Base-by-base conservation (phyloP, 2,329 filamentous ascomycete species). In the Aspergillus caelatus region DNA sequence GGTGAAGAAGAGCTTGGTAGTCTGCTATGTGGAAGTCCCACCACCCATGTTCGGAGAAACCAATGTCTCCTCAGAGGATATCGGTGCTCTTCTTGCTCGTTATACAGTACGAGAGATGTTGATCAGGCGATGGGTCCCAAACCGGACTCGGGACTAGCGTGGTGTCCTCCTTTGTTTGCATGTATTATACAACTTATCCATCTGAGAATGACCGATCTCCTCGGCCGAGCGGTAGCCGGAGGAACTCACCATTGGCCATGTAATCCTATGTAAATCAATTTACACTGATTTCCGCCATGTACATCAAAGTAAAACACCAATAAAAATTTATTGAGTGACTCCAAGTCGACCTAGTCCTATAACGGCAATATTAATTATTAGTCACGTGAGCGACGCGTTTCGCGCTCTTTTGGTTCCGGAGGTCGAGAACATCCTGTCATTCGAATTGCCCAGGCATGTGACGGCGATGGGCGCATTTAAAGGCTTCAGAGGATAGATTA, bases 1-100 rank as follows among this genome's bases (percentile, higher is more conserved):
- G 71, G 95, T 96, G 6, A 88, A 90, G 74, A 99, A 99, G 84
- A 97, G 89, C 56, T 77, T 99, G 68, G 89, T 98, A 43, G 77
- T 99, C 36, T 90, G 91, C 46, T 99, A 97, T 74, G 94, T 99
- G 14, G 94, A 98, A 67, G 85, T 99, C 6, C 95, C 95, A 2
- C 85, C 90, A 4, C 91, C 92, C 1, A 72, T 82, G 19, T 79
- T 48, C n/a, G 52, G 57, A 16, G 60, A 57, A 30, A 36, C 80
- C 54, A 79, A 82, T 32, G 76, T 81, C 11, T 41, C 59, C 23
- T 66, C 64, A 2, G 76, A 73, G 81, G 88, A 91, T 63, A 84
- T 95, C 57, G 85, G 88, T 1, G 81, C 80, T 11, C 77, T 91
- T 30, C 77, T 97, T 71, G 84, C 84, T 70, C 81, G 84, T 60